Base-by-base conservation (phyloP, 2,329 filamentous ascomycete species). In the Mollisia scopiformis region DNA sequence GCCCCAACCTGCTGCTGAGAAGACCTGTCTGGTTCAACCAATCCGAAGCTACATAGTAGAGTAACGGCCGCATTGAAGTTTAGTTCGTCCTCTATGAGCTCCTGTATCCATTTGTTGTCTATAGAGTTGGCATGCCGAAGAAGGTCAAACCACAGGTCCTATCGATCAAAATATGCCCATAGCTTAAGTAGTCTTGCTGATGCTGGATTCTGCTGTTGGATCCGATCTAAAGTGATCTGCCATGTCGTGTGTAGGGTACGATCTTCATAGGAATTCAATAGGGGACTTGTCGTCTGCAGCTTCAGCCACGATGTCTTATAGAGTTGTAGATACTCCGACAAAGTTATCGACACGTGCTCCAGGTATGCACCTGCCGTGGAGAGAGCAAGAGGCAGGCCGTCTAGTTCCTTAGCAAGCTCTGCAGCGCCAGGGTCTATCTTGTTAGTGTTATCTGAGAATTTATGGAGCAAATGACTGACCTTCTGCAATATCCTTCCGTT, bases 381-480 rank as follows among this genome's bases (percentile, higher is more conserved):
- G 33, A 62, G n/a, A 50, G 50, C 55, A 41, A 62, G 55, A n/a
- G 50, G 50, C 35, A 58, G 41, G 16, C 55, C 55, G 27, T 62
- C 41, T 21, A 62, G 35, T 52, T 62, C 43, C 25, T 55, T 50
- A 5, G 41, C 55, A 58, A 62, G 39, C 43, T 43, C 50, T 13
- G 55, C 43, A 51, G 55, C 55, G 49, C 52, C 39, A 25, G 59
- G 54, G 57, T 61, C 60, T 62, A n/a, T 7, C 25, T 59, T 58
- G 43, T 62, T 62, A 61, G 50, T 58, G 59, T 58, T 35, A 16
- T 52, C 13, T 54, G 57, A 46, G 43, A 25, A 43, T 23, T 35
- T 33, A 57, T 37, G 53, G 57, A 23, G 55, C 56, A 58, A 47
- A 52, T 59, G 60, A 64, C 53, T 61, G 61, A 73, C 69, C 50